Percentiles rank a stretch among this genome's conserved stretches.
Conservation (phyloP, 495 filamentous ascomycete genomes). For the Clohesyomyces aquaticus region DNA sequence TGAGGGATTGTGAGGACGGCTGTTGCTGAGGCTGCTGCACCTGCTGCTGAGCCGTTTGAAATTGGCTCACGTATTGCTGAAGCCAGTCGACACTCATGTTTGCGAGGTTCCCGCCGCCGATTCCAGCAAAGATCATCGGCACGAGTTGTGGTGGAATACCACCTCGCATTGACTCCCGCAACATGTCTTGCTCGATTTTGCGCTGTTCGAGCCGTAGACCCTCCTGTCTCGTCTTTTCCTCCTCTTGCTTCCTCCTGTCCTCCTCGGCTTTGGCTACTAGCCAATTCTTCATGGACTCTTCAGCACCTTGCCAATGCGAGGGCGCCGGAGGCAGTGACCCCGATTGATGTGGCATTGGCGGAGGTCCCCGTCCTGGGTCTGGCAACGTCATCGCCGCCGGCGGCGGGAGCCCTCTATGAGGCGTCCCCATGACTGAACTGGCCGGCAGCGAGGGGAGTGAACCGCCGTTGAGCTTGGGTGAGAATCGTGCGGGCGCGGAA, state of each 20-base stretch:
- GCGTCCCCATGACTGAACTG: slow-evolving; percentile 64
- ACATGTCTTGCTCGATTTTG: slow-evolving; percentile 79
- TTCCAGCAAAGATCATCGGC: slow-evolving; percentile 85
- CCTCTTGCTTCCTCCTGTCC: slow-evolving; percentile 80
- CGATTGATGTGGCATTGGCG: slow-evolving; percentile 41
- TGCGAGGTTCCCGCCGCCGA: slow-evolving; percentile 68
- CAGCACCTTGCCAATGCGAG: slow-evolving; percentile 70
- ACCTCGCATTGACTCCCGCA: slow-evolving; percentile 75
- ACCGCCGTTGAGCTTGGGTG: slow-evolving; percentile 59
- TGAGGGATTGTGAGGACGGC: slow-evolving; percentile 3
- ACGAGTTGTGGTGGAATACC: slow-evolving; percentile 86
- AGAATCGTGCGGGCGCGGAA: slow-evolving; percentile 59
- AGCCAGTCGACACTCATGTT: slow-evolving; percentile 69
- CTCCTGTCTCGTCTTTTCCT: slow-evolving; percentile 87
- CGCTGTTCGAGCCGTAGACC: slow-evolving; percentile 86
- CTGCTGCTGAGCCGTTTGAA: slow-evolving; percentile 52
- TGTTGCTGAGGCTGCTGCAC: slow-evolving; percentile 57
- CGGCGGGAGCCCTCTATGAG: slow-evolving; percentile 75
- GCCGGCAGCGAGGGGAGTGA: slow-evolving; percentile 51
- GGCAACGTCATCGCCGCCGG: slow-evolving; percentile 72
- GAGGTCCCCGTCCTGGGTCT: slow-evolving; percentile 40
- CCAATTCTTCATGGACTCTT: slow-evolving; percentile 83
- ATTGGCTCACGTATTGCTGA: slow-evolving; percentile 65
- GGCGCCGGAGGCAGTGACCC: slow-evolving; percentile 69
- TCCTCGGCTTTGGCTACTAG: slow-evolving; percentile 83